phyloP scores from a whole-genome alignment of 441 rosid species.

The Croton setiger region DNA sequence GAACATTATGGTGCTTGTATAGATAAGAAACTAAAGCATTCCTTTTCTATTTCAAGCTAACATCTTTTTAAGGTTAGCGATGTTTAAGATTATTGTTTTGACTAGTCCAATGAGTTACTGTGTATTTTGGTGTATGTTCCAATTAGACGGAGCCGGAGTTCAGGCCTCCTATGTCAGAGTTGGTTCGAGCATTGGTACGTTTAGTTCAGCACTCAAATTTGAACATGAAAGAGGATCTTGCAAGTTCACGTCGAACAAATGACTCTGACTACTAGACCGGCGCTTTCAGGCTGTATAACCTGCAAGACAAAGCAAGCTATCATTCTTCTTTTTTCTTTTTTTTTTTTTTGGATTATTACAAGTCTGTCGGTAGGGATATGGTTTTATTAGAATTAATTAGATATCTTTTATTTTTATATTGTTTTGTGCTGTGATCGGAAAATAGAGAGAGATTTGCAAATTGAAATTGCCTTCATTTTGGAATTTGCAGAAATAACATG shows the following conservation, averaged over 20 bases:
- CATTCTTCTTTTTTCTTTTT: neutral
- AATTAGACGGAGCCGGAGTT: slow-evolving; percentile 66
- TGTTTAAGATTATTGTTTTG: too few relatives aligned
- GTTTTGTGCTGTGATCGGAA: too few relatives aligned
- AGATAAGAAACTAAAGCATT: too few relatives aligned
- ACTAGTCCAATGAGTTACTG: neutral
- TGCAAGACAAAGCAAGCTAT: neutral
- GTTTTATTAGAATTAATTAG: neutral
- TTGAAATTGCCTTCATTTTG: too few relatives aligned
- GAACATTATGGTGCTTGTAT: neutral
- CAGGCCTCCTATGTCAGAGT: slow-evolving; percentile 85
- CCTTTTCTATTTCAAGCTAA: too few relatives aligned
- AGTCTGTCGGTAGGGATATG: neutral
- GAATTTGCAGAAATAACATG: too few relatives aligned
- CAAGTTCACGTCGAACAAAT: slow-evolving; percentile 43
- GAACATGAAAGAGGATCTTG: slow-evolving; percentile 48
- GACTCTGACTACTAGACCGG: slow-evolving; percentile 32
- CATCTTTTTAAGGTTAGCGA: too few relatives aligned
- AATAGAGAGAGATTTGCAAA: too few relatives aligned
- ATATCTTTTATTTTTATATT: too few relatives aligned
- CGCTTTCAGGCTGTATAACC: neutral
- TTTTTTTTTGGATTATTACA: neutral
- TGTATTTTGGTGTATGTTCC: neutral
- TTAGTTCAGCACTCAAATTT: slow-evolving; percentile 57
- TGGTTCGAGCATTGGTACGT: slow-evolving; percentile 75